Evolutionary conservation across 169 alveolate species (phyloP).

Genomic region (Eimeria tenella): DNA sequence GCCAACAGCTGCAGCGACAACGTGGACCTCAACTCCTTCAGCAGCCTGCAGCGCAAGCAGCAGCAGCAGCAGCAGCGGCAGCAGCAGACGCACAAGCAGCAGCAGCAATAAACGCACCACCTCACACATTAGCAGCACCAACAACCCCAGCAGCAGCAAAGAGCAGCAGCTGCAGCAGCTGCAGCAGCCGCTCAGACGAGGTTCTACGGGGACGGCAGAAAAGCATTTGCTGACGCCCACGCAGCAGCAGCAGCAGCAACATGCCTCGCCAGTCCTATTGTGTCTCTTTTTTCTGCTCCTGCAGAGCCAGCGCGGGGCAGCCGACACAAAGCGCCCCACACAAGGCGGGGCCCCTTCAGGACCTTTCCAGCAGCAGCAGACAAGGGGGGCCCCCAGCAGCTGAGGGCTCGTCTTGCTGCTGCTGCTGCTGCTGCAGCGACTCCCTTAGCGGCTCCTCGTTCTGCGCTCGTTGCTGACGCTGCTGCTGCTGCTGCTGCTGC

Average conservation of each 20-base stretch:
- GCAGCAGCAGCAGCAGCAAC: slow-evolving; percentile 13
- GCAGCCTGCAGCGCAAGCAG: slow-evolving; percentile 18
- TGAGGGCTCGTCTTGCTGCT: background rate
- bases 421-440: background rate
- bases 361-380: background rate
- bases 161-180: background rate
- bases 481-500: slow-evolving; percentile 26
- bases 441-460: background rate
- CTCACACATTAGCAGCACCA: background rate
- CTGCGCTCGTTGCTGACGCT: background rate
- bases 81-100: slow-evolving; percentile 17
- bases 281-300: background rate
- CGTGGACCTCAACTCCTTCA: slow-evolving; percentile 54
- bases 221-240: background rate
- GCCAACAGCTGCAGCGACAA: slow-evolving; percentile 41
- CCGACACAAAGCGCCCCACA: background rate
- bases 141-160: background rate
- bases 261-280: slow-evolving; percentile 7
- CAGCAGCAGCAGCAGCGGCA: slow-evolving; percentile 6
- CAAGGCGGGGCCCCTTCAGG: background rate
- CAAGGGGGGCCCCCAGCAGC: background rate
- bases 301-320: background rate
- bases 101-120: background rate
- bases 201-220: no score
- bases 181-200: background rate